Conservation (phyloP, 192 early-diverging fungal species). For the Mortierella antarctica region DNA sequence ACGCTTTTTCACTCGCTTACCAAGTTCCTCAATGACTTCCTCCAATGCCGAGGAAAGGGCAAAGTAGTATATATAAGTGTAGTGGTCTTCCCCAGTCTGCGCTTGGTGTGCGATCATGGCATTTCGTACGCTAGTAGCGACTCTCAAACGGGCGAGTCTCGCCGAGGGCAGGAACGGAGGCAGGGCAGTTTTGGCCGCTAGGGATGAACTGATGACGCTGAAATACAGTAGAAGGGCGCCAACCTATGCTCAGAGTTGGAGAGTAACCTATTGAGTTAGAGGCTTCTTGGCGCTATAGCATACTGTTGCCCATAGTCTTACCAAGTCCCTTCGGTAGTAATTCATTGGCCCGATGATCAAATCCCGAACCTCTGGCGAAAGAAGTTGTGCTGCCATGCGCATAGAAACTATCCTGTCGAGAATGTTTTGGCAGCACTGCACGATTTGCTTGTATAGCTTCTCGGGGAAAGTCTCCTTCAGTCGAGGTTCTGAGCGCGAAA, state of each 20-base stretch:
- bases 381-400: constrained; percentile 57
- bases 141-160: constrained; percentile 51
- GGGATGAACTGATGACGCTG: constrained; percentile 75
- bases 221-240: constrained; percentile 75
- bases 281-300: not conserved
- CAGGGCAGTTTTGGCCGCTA: constrained; percentile 77
- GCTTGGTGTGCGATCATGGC: constrained; percentile 34
- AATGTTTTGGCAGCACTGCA: constrained; percentile 71
- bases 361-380: constrained; percentile 55
- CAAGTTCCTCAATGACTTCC: constrained; percentile 52
- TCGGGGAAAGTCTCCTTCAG: constrained; percentile 78
- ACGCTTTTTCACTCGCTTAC: constrained; percentile 4
- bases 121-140: constrained; percentile 49
- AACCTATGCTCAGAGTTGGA: constrained; percentile 35
- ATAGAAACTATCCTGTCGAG: constrained; percentile 78
- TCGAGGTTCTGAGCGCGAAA: constrained; percentile 79
- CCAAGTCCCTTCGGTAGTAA: constrained; percentile 60
- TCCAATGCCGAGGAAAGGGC: constrained; percentile 44
- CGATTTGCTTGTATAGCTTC: constrained; percentile 71
- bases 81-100: constrained; percentile 40
- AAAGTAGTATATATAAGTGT: constrained; percentile 51
- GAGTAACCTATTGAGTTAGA: not conserved
- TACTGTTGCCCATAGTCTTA: constrained; percentile 13
- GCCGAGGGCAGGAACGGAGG: constrained; percentile 76
- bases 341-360: constrained; percentile 51